Base-by-base conservation (phyloP, 164 flowering plant species). In the Houttuynia cordata region DNA sequence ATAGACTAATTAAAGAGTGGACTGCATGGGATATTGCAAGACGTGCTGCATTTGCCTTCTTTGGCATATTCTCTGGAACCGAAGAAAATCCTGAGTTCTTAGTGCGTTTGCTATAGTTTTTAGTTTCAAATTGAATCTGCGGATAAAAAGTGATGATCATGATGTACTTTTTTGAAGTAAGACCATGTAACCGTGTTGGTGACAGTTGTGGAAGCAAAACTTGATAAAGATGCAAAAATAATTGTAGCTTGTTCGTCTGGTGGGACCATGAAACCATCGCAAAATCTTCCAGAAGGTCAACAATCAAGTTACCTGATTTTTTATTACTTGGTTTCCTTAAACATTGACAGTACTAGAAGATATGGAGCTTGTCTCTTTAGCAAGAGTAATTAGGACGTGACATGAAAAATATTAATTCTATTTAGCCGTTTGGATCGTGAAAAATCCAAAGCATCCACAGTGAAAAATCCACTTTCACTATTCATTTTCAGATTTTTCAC, bases 11-110 rank as follows among this genome's bases (percentile, higher is more conserved):
- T 76, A 93, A 86, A 77, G 96, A 93, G 63, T 93, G 98, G 97
- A 93, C 97, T 56, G 94, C 98, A 21, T 93, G 98, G 98, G 98
- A 93, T 73, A 93, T 93, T 51, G 94, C 98, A 49, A 77, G 98
- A 61, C 84, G 98, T 22, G 92, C 82, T 71, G 98, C 97, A 68
- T 93, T 93, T 79, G 97, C 97, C 23, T 93, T 93, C 76, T 93
- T 93, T 56, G 98, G 98, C 62, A 89, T 93, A 62, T 93, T 93
- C 68, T 62, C 91, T 45, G 98, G 98, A 67, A 93, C 98, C 34
- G 98, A 93, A 80, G 98, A 93, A 76, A 89, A 89, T 60, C 98
- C 98, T 3, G 97, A 93, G 50, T 93, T 93, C 66, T 21, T 93
- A 7, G 71, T 81, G 73, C 73, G 98, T 93, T 83, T 24, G 74